Conservation (phyloP, 495 filamentous ascomycete species). For the Cudoniella acicularis region DNA sequence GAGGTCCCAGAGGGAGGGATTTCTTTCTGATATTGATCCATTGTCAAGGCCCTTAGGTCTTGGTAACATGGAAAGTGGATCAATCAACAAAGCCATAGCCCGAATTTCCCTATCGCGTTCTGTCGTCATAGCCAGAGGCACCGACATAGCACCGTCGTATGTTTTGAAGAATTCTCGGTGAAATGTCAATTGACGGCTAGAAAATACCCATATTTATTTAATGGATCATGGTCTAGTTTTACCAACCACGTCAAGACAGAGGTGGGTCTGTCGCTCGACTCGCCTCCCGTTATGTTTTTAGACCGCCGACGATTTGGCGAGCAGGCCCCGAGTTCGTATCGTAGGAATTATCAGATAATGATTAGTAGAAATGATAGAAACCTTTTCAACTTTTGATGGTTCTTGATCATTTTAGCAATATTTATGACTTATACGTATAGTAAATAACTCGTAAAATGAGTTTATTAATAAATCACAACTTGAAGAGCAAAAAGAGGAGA, state of each 20-base stretch:
- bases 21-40: background rate
- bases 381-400: too few relatives aligned
- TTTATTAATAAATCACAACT: too few relatives aligned
- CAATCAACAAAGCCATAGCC: background rate
- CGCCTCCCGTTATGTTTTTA: background rate
- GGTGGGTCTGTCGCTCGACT: background rate
- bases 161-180: constrained; percentile 7
- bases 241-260: background rate
- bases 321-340: background rate
- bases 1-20: background rate
- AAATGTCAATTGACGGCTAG: background rate
- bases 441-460: too few relatives aligned
- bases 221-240: background rate
- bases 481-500: too few relatives aligned
- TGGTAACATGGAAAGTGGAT: background rate
- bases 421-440: too few relatives aligned
- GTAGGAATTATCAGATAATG: too few relatives aligned
- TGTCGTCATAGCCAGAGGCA: constrained; percentile 8
- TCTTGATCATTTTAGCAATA: too few relatives aligned
- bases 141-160: constrained; percentile 7
- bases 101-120: background rate
- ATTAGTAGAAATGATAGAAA: too few relatives aligned
- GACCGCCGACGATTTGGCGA: background rate
- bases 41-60: background rate
- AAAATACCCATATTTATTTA: constrained; percentile 7